Evolutionary conservation across 495 filamentous ascomycete species (phyloP).

Genomic region (Lindgomyces ingoldianus): DNA sequence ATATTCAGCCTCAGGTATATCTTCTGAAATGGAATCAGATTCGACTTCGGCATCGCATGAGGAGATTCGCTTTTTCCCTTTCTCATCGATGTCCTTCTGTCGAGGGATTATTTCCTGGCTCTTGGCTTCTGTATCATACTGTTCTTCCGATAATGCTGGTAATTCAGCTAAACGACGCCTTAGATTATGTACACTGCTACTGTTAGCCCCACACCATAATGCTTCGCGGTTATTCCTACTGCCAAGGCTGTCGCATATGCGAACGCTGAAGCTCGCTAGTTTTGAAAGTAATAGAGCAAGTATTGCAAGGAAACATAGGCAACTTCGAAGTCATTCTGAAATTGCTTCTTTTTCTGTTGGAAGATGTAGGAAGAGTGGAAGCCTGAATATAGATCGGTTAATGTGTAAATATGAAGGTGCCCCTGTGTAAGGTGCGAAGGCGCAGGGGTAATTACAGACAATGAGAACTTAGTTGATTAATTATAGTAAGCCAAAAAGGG

Average conservation of each 20-base stretch:
- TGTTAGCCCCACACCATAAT: slow-evolving; percentile 14
- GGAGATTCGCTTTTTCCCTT: slow-evolving; percentile 1
- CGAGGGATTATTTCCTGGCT: too few species aligned
- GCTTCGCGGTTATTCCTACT: slow-evolving; percentile 22
- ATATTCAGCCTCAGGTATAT: slow-evolving; percentile 6
- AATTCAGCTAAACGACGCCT: slow-evolving; percentile 35
- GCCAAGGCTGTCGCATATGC: slow-evolving; percentile 37
- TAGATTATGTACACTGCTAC: slow-evolving; percentile 33
- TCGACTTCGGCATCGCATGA: background rate
- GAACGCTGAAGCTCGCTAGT: slow-evolving; percentile 20
- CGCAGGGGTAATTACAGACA: too few species aligned
- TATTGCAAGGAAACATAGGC: background rate
- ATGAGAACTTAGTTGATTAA: too few species aligned
- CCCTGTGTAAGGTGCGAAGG: too few species aligned
- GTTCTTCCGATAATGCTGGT: slow-evolving; percentile 25
- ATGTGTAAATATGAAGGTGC: too few species aligned
- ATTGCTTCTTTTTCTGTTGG: too few species aligned
- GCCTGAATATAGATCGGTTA: too few species aligned
- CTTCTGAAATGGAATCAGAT: background rate
- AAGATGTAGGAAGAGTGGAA: too few species aligned
- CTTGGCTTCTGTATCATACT: slow-evolving; percentile 21
- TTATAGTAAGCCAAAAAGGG: too few species aligned
- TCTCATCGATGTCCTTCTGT: slow-evolving; percentile 1
- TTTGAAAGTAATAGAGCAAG: background rate
- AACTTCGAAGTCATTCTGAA: too few species aligned